A percentile compares a stretch with the other conserved stretches of the same genome.
phyloP scores from a whole-genome alignment of 192 early-diverging fungal genomes.

The Podila epicladia region DNA sequence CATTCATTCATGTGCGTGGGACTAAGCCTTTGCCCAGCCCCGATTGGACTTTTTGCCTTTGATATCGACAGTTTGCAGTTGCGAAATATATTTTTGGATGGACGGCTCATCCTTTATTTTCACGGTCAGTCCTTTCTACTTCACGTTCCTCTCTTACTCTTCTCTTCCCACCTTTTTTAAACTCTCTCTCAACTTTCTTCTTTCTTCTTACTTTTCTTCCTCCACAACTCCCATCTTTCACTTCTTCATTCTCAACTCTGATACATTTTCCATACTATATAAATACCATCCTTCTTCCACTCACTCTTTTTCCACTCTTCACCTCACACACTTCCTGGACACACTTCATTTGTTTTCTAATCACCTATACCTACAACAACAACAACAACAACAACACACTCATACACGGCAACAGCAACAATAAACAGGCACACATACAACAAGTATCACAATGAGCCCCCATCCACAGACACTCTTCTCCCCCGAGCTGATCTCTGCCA shows the following conservation, averaged over 20 bases:
- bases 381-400: not conserved
- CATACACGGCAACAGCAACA: not conserved
- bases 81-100: too few relatives aligned
- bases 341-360: not conserved
- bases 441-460: slow-evolving; percentile 12
- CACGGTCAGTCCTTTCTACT: not conserved
- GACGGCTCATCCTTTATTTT: too few relatives aligned
- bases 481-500: slow-evolving; percentile 70
- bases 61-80: too few relatives aligned
- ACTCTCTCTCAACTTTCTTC: not conserved
- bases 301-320: not conserved
- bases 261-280: too few relatives aligned
- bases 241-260: not conserved
- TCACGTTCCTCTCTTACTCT: not conserved
- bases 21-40: too few relatives aligned
- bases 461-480: slow-evolving; percentile 31
- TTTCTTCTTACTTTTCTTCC: slow-evolving; percentile 1
- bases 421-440: slow-evolving; percentile 2
- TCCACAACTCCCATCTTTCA: not conserved
- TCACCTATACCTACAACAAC: too few relatives aligned
- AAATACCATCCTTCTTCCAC: not conserved
- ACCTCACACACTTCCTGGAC: not conserved
- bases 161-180: not conserved
- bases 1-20: too few relatives aligned
- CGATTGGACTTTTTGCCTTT: too few relatives aligned